A percentile compares a stretch with the other conserved stretches of the same genome.
These are phyloP conservation scores for Akanthomyces dipterigenus DNA, from an alignment of 2,329 filamentous ascomycete genomes.

Conservation along the genomic window DNA sequence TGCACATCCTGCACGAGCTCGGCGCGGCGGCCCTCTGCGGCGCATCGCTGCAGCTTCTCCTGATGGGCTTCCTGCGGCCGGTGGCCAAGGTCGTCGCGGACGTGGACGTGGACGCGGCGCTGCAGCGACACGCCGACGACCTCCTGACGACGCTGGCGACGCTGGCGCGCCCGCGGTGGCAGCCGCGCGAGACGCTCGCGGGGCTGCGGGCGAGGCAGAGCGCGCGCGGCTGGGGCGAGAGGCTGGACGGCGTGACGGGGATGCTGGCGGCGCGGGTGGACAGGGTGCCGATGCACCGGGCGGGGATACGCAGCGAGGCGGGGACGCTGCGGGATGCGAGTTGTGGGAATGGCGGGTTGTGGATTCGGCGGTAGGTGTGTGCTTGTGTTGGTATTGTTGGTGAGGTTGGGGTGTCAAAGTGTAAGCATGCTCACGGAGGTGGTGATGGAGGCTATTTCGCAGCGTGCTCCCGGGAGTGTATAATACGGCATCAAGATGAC, in stretches of 20 bases:
- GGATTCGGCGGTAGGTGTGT: conserved; percentile 24
- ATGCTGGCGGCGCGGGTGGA: conserved; percentile 50
- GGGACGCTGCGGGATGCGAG: conserved; percentile 41
- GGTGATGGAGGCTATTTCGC: no score
- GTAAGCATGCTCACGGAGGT: no score
- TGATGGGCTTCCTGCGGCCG: conserved; percentile 54
- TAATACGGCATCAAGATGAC: no score
- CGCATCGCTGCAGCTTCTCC: conserved; percentile 41
- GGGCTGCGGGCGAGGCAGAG: conserved; percentile 33
- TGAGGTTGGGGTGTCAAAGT: no score
- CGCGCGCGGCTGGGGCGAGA: conserved; percentile 36
- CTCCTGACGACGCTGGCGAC: conserved; percentile 38
- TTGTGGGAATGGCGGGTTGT: conserved; percentile 43
- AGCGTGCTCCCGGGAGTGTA: no score
- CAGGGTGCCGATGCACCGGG: conserved; percentile 49
- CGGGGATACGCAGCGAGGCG: conserved; percentile 49
- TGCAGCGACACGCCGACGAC: conserved; percentile 32
- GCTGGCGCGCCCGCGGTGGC: conserved; percentile 40
- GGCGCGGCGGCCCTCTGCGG: conserved; percentile 34
- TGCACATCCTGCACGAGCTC: conserved; percentile 49
- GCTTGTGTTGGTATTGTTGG: background rate
- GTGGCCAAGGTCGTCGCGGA: conserved; percentile 14
- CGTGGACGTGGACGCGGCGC: conserved; percentile 17
- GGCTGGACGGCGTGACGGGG: conserved; percentile 41
- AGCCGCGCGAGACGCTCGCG: conserved; percentile 30